Percentiles rank a stretch among this genome's conserved stretches.
Evolutionary conservation across 352 stramenopile genomes (phyloP).

Genomic region (Pythium aristosporum): DNA sequence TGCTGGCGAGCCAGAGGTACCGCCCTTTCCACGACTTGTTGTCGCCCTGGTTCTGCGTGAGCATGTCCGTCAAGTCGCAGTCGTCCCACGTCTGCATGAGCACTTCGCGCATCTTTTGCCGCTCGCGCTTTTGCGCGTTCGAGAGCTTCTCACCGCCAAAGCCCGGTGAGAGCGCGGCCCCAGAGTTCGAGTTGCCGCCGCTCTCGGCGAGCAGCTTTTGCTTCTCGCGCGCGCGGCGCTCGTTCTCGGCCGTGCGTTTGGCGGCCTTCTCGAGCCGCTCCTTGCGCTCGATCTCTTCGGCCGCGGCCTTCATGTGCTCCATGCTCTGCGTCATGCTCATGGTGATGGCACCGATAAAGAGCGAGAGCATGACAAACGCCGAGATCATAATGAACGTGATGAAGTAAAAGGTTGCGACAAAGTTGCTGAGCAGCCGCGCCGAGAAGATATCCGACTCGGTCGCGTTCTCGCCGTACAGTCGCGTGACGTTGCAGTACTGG

Average conservation of each 20-base stretch:
- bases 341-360: constrained; percentile 90
- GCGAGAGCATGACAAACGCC: constrained; percentile 87
- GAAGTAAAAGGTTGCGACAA: constrained; percentile 73
- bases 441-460: constrained; percentile 37
- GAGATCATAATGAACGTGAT: constrained; percentile 89
- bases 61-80: constrained; percentile 65
- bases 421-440: constrained; percentile 43
- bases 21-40: constrained; percentile 44
- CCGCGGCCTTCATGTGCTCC: constrained; percentile 79
- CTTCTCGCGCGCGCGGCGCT: constrained; percentile 50
- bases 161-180: not conserved
- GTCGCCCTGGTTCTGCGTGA: constrained; percentile 49
- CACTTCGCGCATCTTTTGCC: constrained; percentile 74
- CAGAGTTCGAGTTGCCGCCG: not conserved
- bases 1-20: constrained; percentile 44
- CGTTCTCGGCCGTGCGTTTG: constrained; percentile 52
- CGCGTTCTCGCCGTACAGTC: constrained; percentile 50
- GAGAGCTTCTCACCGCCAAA: constrained; percentile 47
- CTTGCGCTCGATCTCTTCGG: constrained; percentile 68
- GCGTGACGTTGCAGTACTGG: constrained; percentile 65
- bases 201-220: constrained; percentile 20
- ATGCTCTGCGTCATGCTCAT: constrained; percentile 91
- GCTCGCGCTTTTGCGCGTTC: constrained; percentile 49
- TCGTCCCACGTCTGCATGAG: constrained; percentile 78
- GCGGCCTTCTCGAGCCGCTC: constrained; percentile 55